Evolutionary conservation across 495 filamentous ascomycete species (phyloP).

Genomic region (Penicillium antarcticum): DNA sequence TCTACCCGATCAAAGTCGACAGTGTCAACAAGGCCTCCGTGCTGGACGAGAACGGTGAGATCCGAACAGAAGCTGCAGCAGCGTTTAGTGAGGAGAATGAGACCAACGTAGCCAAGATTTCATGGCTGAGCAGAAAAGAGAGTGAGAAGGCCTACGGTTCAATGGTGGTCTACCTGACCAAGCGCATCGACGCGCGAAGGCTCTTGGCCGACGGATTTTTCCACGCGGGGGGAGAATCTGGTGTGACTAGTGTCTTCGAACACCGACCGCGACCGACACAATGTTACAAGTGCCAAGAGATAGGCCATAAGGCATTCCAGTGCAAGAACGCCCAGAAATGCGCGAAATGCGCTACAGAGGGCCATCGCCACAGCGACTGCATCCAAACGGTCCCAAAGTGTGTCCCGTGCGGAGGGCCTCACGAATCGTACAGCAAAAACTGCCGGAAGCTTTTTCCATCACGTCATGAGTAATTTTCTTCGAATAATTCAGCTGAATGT

Average conservation of each 20-base stretch:
- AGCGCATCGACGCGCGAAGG: slow-evolving; percentile 20
- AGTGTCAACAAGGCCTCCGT: slow-evolving; percentile 26
- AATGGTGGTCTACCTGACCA: slow-evolving; percentile 33
- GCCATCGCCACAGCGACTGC: slow-evolving; percentile 23
- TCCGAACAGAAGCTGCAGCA: slow-evolving; percentile 8
- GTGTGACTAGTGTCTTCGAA: slow-evolving; percentile 23
- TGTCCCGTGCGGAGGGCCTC: slow-evolving; percentile 20
- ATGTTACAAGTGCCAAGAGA: too few relatives aligned
- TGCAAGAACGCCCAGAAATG: slow-evolving; percentile 26
- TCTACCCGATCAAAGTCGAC: slow-evolving; percentile 32
- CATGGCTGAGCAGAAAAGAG: slow-evolving; percentile 32
- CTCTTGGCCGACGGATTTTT: slow-evolving; percentile 27
- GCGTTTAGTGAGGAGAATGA: slow-evolving; percentile 22
- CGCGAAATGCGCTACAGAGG: slow-evolving; percentile 22
- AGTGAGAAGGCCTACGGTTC: slow-evolving; percentile 27
- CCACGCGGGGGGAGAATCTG: slow-evolving; percentile 25
- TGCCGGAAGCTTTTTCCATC: slow-evolving; percentile 21
- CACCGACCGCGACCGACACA: slow-evolving; percentile 20
- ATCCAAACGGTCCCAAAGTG: slow-evolving; percentile 20
- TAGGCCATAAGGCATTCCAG: too few relatives aligned
- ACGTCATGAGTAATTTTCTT: slow-evolving; percentile 25
- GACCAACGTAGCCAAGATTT: slow-evolving; percentile 18
- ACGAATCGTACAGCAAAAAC: slow-evolving; percentile 30
- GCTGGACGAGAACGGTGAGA: slow-evolving; percentile 18
- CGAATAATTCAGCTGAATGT: slow-evolving; percentile 28